Percentiles rank a stretch among this genome's conserved stretches.
These are phyloP conservation scores for Ascochyta pisi DNA, from an alignment of 2,329 filamentous ascomycete species.

Conservation along the genomic window DNA sequence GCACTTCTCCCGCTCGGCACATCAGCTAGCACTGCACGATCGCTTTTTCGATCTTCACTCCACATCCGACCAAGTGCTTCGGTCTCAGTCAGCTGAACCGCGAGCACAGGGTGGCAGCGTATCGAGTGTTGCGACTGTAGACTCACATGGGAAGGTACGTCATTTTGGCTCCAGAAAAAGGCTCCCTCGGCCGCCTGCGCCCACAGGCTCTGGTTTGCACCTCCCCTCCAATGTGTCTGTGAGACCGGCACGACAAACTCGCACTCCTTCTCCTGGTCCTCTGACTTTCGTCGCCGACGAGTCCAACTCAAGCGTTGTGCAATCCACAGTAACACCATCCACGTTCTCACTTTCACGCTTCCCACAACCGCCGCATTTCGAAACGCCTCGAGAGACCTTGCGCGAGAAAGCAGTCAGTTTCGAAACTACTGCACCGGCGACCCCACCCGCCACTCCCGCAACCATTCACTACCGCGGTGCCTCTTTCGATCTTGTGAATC, in stretches of 20 bases:
- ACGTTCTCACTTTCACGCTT: slow-evolving; percentile 47
- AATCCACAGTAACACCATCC: slow-evolving; percentile 28
- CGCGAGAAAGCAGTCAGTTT: slow-evolving; percentile 29
- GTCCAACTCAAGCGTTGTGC: slow-evolving; percentile 20
- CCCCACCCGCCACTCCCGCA: slow-evolving; percentile 48
- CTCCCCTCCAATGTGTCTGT: slow-evolving; percentile 23
- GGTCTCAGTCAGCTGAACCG: slow-evolving; percentile 41
- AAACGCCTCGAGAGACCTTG: slow-evolving; percentile 23
- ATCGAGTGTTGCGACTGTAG: slow-evolving; percentile 23
- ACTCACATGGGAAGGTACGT: slow-evolving; percentile 32
- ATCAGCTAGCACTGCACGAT: slow-evolving; percentile 34
- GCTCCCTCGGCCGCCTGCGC: slow-evolving; percentile 39
- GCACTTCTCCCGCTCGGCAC: slow-evolving; percentile 40
- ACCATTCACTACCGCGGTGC: slow-evolving; percentile 49
- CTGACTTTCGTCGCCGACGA: slow-evolving; percentile 32
- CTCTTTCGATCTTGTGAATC: slow-evolving; percentile 51
- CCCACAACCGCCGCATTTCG: slow-evolving; percentile 39
- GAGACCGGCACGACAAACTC: slow-evolving; percentile 24
- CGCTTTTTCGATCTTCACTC: slow-evolving; percentile 17
- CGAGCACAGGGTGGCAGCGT: slow-evolving; percentile 24
- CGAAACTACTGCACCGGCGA: slow-evolving; percentile 37
- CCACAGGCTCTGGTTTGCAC: slow-evolving; percentile 17
- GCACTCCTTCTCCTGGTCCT: slow-evolving; percentile 26
- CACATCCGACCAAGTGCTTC: slow-evolving; percentile 26
- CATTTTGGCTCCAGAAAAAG: slow-evolving; percentile 46